These are phyloP conservation scores for Lachnellula cervina DNA, from an alignment of 2,329 filamentous ascomycete species.

Conservation along the genomic window DNA sequence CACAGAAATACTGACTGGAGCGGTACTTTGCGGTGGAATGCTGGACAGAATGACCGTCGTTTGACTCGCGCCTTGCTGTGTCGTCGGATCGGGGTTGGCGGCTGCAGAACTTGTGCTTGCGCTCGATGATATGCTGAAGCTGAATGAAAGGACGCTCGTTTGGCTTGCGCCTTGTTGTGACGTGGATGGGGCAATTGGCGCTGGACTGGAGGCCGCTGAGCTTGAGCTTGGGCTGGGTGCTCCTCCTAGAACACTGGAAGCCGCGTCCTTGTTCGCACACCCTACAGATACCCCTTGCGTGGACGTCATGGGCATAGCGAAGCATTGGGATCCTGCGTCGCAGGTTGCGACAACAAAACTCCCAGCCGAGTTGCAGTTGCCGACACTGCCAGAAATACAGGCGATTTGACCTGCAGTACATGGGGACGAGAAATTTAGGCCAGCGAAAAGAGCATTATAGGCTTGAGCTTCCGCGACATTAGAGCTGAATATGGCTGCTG, in stretches of 20 bases:
- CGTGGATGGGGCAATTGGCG: neutral
- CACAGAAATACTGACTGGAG: too few species aligned
- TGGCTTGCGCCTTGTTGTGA: neutral
- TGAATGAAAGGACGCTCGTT: neutral
- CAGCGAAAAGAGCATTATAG: slow-evolving; percentile 27
- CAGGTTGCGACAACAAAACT: slow-evolving; percentile 40
- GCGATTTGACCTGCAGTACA: slow-evolving; percentile 46
- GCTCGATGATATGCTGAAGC: neutral
- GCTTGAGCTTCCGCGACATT: slow-evolving; percentile 30
- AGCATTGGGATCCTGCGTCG: slow-evolving; percentile 38
- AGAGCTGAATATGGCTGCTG: slow-evolving; percentile 15
- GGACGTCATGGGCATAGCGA: slow-evolving; percentile 49
- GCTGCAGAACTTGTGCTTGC: neutral
- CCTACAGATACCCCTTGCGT: slow-evolving; percentile 44
- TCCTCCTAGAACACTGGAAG: slow-evolving; percentile 39
- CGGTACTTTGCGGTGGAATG: too few species aligned
- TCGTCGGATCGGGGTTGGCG: neutral
- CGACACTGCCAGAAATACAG: slow-evolving; percentile 48
- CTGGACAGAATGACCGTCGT: too few species aligned
- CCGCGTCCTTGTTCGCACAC: slow-evolving; percentile 41
- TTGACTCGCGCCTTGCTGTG: neutral
- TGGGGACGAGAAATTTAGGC: slow-evolving; percentile 37
- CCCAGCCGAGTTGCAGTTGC: slow-evolving; percentile 39
- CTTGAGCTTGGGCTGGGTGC: neutral
- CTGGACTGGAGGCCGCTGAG: too few species aligned